Base-by-base conservation (phyloP, 352 stramenopile genomes). In the Discostella stelligera region DNA sequence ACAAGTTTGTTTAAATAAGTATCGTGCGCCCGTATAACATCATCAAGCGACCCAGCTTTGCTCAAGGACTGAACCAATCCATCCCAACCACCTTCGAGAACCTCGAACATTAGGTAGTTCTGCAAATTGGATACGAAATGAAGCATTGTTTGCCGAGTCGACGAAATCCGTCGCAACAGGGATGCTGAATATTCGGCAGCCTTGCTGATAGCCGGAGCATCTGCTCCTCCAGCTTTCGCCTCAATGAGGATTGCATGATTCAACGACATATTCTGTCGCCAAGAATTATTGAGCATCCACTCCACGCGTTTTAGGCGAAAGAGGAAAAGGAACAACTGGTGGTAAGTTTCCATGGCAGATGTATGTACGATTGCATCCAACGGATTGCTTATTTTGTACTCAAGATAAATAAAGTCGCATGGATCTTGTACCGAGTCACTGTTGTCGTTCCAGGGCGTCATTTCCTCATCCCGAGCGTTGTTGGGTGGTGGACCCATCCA, bases 81-180 rank as follows among this genome's bases (percentile, higher is more conserved):
- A 66, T 98, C 90, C 97, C 96, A 99, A 39, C 95, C 83, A 39
- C 80, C 87, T 70, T 96, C 92, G 21, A 96, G 67, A 23, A 96
- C 97, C 91, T 99, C 96, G 85, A 99, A 99, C 96, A 99, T 98
- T 78, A 98, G 95, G 80, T 99, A 99, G 76, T 96, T 98, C 78
- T 98, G 95, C 21, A 99, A 90, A 69, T 98, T 99, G 46, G 94
- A 95, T 21, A 95, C 96, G 80, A 99, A 98, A 79, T 98, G 96
- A 66, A 98, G 96, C 97, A 99, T 99, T 53, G 98, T 93, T 21
- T 97, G 97, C 30, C 97, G 93, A 56, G 97, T 91, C 14, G 98
- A 90, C 65, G 98, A 95, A 72, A 96, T 97, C 39, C 92, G 93
- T 83, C 98, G 94, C 25, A 99, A 88, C 18, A 97, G 77, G 60